Base-by-base conservation (phyloP, 768 basidiomycete species). In the Brasilioporus rufonigricans region DNA sequence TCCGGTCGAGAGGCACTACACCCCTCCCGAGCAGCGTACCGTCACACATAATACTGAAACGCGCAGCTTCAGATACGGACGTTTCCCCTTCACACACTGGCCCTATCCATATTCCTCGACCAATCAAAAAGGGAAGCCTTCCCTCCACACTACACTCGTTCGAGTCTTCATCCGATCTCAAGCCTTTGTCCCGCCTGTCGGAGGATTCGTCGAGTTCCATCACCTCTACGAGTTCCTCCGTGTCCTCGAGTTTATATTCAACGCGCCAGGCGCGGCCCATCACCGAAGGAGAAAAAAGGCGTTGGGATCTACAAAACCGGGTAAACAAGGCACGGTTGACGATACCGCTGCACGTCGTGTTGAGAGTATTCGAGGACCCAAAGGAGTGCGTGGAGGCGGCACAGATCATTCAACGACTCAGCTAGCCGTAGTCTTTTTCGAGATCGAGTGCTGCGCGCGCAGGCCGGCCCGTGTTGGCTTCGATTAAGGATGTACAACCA, bases 281-380 rank as follows among this genome's bases (percentile, higher is more conserved):
- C 66, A 68, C 78, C 10, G 85, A 85, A 29, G 73, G 71, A 27
- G 87, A 86, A 61, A 81, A 73, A 70, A 81, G 73, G 71, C 74
- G 82, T 56, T 58, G 67, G 54, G 82, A 84, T 29, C 62, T 91
- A 61, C 87, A 91, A 73, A 69, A 68, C 60, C 74, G 90, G 31
- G 78, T 92, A 50, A 82, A 82, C 71, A 74, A 71, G 55, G 88
- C 87, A 26, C 72, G 87, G 51, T 75, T 73, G 58, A 70, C 77
- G 64, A 80, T 89, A 63, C 85, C 87, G 5, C 61, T 68, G 29
- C 73, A 81, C 58, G 75, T 90, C 11, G 69, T 73, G 19, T 68
- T 92, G 63, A 77, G 88, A 49, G 67, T 91, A 26, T 93, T 93
- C 66, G 78, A 82, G 61, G 69, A 81, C 39, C 85, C 91, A 11